Conservation (phyloP, 441 rosid species). For the Aquilaria agallochum region DNA sequence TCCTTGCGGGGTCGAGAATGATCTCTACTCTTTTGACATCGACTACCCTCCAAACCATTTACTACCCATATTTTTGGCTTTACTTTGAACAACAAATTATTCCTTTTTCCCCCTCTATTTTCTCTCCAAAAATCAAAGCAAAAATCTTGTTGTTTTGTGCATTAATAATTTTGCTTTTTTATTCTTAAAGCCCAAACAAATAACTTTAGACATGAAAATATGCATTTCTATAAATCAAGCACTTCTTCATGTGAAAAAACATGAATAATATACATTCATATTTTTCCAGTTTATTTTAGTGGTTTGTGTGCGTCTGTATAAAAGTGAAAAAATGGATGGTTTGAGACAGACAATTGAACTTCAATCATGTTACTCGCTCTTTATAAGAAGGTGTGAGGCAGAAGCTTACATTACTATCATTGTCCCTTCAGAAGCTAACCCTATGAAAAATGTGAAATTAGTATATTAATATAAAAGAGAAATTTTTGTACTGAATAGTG, state of each 20-base stretch:
- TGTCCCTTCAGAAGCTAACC: slow-evolving; percentile 17
- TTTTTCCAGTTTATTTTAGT: not conserved
- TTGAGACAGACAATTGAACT: slow-evolving; percentile 28
- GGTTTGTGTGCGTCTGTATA: too few relatives aligned
- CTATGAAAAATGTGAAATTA: too few relatives aligned
- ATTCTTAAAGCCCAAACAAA: not conserved
- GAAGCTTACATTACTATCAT: slow-evolving; percentile 52
- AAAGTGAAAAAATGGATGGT: not conserved
- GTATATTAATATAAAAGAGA: too few relatives aligned
- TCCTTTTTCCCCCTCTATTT: too few relatives aligned
- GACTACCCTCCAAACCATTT: slow-evolving; percentile 38
- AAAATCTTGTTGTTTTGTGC: too few relatives aligned
- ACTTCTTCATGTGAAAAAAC: not conserved
- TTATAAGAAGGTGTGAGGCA: slow-evolving; percentile 37
- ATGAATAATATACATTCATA: not conserved
- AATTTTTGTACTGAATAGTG: too few relatives aligned
- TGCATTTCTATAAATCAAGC: not conserved
- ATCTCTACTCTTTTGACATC: slow-evolving; percentile 33
- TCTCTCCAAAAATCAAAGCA: too few relatives aligned
- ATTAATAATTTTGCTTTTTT: too few relatives aligned
- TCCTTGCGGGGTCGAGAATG: slow-evolving; percentile 39
- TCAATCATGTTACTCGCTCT: slow-evolving; percentile 30
- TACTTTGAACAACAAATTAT: too few relatives aligned
- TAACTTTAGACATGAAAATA: not conserved
- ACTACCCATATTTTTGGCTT: not conserved